These are phyloP conservation scores for Cadophora sp. DNA, from an alignment of 2,329 filamentous ascomycete species.

Conservation along the genomic window DNA sequence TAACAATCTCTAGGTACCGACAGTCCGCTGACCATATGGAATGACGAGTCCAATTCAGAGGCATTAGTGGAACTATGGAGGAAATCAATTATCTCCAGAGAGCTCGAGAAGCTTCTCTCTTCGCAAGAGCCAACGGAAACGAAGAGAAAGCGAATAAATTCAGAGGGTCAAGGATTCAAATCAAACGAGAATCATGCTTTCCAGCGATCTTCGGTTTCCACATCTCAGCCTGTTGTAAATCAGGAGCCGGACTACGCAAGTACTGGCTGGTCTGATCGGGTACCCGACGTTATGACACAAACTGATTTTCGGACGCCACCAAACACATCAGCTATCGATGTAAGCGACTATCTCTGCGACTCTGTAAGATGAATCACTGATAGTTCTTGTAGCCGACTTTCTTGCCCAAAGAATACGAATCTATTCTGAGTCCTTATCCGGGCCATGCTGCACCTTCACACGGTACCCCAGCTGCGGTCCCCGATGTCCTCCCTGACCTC, in stretches of 20 bases:
- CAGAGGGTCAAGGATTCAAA: constrained; percentile 32
- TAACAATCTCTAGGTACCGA: constrained; percentile 44
- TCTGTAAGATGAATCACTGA: not conserved
- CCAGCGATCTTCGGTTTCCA: not conserved
- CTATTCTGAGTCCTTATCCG: constrained; percentile 34
- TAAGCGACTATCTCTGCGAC: not conserved
- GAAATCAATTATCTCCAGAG: constrained; percentile 41
- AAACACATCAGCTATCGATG: constrained; percentile 16
- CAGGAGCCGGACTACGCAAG: constrained; percentile 9
- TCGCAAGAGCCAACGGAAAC: constrained; percentile 38
- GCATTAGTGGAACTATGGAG: constrained; percentile 42
- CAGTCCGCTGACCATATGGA: constrained; percentile 40
- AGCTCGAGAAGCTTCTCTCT: constrained; percentile 42
- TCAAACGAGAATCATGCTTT: not conserved
- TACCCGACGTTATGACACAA: constrained; percentile 5
- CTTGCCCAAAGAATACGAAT: constrained; percentile 23
- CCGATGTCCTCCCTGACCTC: constrained; percentile 35
- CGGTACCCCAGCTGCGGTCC: constrained; percentile 20
- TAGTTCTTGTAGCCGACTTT: not conserved
- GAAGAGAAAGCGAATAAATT: constrained; percentile 39
- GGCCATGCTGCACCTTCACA: constrained; percentile 18
- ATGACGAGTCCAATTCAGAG: constrained; percentile 40
- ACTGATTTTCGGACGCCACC: constrained; percentile 18
- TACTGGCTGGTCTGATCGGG: constrained; percentile 18
- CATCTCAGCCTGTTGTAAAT: not conserved